Evolutionary conservation across 1,139 yeast genomes (phyloP).

Genomic region (Sugiyamaella pinicola): DNA sequence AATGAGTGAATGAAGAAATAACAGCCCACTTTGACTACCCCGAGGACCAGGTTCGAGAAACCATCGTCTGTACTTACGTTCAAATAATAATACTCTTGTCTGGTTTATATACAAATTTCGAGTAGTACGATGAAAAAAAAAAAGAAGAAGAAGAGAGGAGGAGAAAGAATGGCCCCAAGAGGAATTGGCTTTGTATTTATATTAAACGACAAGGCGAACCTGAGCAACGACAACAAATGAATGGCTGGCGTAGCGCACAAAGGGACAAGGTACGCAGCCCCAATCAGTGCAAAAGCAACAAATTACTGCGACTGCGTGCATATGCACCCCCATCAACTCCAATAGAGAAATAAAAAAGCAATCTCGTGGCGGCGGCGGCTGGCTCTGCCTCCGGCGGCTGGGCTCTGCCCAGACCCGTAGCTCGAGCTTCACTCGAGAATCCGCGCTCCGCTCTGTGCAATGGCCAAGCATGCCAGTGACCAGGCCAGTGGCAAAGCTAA

Average conservation of each 20-base stretch:
- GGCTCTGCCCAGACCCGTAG: no score
- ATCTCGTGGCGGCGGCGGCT: not conserved
- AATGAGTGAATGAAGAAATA: no score
- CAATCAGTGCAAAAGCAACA: constrained; percentile 11
- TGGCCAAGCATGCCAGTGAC: not conserved
- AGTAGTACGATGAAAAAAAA: not conserved
- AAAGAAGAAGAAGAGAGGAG: constrained; percentile 1
- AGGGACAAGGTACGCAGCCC: constrained; percentile 12
- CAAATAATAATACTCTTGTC: constrained; percentile 6
- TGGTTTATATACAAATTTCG: constrained; percentile 10
- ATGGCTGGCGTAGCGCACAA: constrained; percentile 17
- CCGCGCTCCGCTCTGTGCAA: no score
- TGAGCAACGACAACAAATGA: constrained; percentile 15
- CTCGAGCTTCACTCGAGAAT: no score
- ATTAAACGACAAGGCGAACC: constrained; percentile 14
- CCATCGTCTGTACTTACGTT: constrained; percentile 1
- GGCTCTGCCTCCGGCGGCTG: no score
- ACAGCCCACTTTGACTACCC: not conserved
- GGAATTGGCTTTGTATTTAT: constrained; percentile 20
- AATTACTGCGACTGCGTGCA: not conserved
- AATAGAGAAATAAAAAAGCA: constrained; percentile 8
- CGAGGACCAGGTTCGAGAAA: not conserved
- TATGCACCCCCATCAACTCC: constrained; percentile 3
- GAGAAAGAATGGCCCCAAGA: not conserved
- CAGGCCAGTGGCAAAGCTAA: no score